Evolutionary conservation across 495 filamentous ascomycete genomes (phyloP).

Genomic region (Hypoxylon intermedium): DNA sequence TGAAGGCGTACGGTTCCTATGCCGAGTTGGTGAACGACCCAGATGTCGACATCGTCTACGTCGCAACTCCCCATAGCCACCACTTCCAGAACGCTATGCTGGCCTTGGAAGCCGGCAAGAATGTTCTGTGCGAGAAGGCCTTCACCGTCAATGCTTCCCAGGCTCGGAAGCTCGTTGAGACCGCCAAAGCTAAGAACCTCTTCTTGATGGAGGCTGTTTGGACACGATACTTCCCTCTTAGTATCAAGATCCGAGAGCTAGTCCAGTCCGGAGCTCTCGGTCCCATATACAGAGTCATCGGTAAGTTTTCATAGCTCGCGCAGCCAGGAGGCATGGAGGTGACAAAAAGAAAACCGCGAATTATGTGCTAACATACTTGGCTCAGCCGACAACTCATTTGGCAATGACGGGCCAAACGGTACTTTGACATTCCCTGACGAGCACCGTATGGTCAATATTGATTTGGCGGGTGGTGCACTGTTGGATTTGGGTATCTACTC

Average conservation of each 20-base stretch:
- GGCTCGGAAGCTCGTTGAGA: constrained; percentile 74
- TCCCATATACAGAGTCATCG: constrained; percentile 75
- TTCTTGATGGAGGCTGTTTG: constrained; percentile 98
- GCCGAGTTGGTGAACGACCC: constrained; percentile 76
- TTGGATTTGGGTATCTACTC: constrained; percentile 89
- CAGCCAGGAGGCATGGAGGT: not conserved
- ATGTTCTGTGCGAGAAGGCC: constrained; percentile 92
- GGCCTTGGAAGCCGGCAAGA: constrained; percentile 80
- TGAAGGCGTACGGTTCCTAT: constrained; percentile 83
- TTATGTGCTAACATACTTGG: constrained; percentile 8
- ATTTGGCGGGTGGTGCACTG: constrained; percentile 83
- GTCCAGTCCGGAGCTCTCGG: constrained; percentile 75
- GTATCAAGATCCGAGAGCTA: constrained; percentile 74
- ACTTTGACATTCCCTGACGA: constrained; percentile 56
- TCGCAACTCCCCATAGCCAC: constrained; percentile 94
- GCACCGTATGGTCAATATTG: constrained; percentile 85
- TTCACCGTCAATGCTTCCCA: constrained; percentile 90
- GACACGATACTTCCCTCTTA: constrained; percentile 90
- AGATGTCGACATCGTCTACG: constrained; percentile 85
- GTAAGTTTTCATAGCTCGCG: constrained; percentile 37
- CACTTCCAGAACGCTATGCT: constrained; percentile 93
- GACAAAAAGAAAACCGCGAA: too few species aligned
- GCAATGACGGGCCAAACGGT: constrained; percentile 47
- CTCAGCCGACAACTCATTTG: constrained; percentile 66
- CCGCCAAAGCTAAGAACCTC: constrained; percentile 77